A percentile compares a stretch with the other conserved stretches of the same genome.
Evolutionary conservation across 371 early-diverging fungal species (phyloP).

Genomic region (Capillidium rhysosporum): DNA sequence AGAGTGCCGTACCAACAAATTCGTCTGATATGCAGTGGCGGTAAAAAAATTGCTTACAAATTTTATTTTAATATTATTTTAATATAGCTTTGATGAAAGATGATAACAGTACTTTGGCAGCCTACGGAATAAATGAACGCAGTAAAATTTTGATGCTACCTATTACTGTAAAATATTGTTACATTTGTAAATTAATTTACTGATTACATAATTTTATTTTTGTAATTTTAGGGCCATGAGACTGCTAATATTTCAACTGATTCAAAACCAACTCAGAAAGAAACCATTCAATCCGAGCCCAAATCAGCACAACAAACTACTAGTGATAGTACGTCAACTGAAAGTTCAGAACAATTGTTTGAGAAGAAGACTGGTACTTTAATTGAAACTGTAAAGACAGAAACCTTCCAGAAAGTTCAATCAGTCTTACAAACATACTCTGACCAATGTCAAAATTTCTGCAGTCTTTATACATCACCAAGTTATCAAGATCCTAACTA

Average conservation of each 20-base stretch:
- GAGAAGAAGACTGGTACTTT: too few relatives aligned
- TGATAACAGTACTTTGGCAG: background rate
- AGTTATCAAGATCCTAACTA: background rate
- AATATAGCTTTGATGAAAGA: slow-evolving; percentile 4
- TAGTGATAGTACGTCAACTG: too few relatives aligned
- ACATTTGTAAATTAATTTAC: too few relatives aligned
- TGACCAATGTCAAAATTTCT: background rate
- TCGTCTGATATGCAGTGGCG: background rate
- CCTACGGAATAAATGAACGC: background rate
- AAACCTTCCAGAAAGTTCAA: too few relatives aligned
- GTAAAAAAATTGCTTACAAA: background rate
- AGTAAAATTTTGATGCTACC: background rate
- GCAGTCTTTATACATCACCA: background rate
- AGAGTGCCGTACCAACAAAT: background rate
- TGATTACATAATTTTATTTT: too few relatives aligned
- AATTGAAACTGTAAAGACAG: too few relatives aligned
- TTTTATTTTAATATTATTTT: background rate
- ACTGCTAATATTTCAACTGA: too few relatives aligned
- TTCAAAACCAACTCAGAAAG: too few relatives aligned
- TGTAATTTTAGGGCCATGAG: too few relatives aligned
- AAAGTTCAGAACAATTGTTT: too few relatives aligned
- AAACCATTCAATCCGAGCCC: too few relatives aligned
- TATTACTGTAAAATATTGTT: background rate
- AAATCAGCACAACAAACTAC: too few relatives aligned
- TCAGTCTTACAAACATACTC: background rate